Evolutionary conservation across 495 filamentous ascomycete genomes (phyloP), one percentile per base, ranked within the genome.

Genomic region (Neurospora sp.): DNA sequence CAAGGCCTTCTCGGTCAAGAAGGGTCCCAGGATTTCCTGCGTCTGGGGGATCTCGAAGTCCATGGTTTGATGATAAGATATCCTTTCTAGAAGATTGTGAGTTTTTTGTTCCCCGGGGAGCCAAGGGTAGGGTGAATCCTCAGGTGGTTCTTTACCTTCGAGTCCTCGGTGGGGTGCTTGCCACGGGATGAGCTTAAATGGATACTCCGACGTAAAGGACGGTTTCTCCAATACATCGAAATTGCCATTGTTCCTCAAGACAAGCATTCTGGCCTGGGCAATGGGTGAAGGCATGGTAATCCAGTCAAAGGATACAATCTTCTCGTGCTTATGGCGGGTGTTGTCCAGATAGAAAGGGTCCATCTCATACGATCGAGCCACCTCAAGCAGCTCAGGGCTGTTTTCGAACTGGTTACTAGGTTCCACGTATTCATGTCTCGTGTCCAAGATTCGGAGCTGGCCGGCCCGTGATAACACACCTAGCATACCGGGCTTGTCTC

Each of bases 261-360:
- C 89, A 74, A 97, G 83, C 41, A 89, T 86, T 69, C 89, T 88
- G 27, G 92, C 89, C 70, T 90, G 90, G 54, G 90, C 82, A 10
- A 87, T 83, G 2, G 86, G 86, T 66, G 83, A 87, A 23, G 90
- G 82, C 85, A 88, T 78, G 77, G 83, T 92, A 72, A 96, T 85
- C 85, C 93, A 97, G 78, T 98, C 95, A 80, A 97, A 97, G 2
- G 92, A 92, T 0, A 96, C 91, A 39, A 97, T 88, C 18, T 91
- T 87, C 54, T 91, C 86, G 62, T 82, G 90, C 83, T 78, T 86
- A 72, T 62, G 54, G 27, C 80, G 82, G 41, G 79, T 74, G 9
- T 77, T 78, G 49, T 86, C 83, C 40, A 83, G 83, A 72, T 83
- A 89, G 5, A 81, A 81, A 74, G 86, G 86, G 46, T 87, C 84